These are phyloP conservation scores for Hericium alpestre DNA, from an alignment of 768 basidiomycete species.

Conservation along the genomic window DNA sequence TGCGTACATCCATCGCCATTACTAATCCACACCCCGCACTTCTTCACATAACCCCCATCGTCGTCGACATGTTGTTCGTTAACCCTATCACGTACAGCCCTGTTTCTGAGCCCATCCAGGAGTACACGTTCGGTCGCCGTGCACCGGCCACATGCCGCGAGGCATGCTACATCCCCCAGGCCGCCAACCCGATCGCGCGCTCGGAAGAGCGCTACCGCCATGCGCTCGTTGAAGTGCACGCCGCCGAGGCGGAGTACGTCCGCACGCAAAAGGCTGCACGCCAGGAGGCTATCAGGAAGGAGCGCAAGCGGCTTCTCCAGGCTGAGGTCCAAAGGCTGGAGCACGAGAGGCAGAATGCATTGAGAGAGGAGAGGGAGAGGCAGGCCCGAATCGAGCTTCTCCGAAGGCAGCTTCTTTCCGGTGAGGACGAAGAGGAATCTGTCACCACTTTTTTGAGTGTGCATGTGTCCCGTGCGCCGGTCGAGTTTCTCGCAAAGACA, in stretches of 20 bases:
- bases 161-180: background rate
- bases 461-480: background rate
- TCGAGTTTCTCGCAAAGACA: background rate
- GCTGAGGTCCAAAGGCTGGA: background rate
- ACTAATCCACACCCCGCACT: background rate
- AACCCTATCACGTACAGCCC: background rate
- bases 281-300: background rate
- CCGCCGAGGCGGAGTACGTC: constrained; percentile 7
- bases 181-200: background rate
- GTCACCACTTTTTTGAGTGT: background rate
- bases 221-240: constrained; percentile 3
- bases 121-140: background rate
- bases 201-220: constrained; percentile 7
- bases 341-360: background rate
- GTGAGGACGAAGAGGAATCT: background rate
- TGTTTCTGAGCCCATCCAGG: background rate
- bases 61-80: background rate
- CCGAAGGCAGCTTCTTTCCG: background rate
- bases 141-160: background rate
- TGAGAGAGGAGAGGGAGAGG: background rate
- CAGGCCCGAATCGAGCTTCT: background rate
- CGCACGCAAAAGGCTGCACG: constrained; percentile 2
- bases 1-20: background rate
- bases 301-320: background rate
- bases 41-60: background rate